phyloP scores from a whole-genome alignment of 345 rosid species.

The Sonneratia caseolaris region DNA sequence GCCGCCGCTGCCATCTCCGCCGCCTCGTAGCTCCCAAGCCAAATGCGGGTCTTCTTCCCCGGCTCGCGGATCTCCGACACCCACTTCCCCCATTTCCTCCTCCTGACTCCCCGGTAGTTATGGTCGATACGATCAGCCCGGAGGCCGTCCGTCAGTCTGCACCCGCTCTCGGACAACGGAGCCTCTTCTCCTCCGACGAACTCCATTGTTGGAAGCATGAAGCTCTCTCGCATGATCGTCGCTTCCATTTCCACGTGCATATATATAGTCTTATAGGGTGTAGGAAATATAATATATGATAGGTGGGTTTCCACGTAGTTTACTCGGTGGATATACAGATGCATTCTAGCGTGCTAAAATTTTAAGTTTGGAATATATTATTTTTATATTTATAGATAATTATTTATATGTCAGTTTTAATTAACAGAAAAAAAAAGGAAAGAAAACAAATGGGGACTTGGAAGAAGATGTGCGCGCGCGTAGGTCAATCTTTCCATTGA shows the following conservation, averaged over 20 bases:
- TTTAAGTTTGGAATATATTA: background rate
- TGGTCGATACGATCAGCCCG: background rate
- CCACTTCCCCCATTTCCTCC: constrained; percentile 96
- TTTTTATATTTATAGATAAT: background rate
- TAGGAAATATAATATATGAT: no score
- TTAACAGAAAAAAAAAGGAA: no score
- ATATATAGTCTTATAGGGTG: background rate
- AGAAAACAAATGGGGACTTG: no score
- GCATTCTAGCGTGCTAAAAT: background rate
- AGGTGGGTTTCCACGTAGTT: constrained; percentile 38
- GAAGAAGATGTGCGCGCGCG: no score
- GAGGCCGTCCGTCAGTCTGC: background rate
- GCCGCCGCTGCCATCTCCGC: constrained; percentile 96
- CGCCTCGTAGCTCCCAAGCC: constrained; percentile 83
- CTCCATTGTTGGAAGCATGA: background rate
- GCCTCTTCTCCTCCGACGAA: background rate
- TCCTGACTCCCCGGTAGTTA: constrained; percentile 59
- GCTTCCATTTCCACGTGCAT: background rate
- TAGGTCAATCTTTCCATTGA: no score
- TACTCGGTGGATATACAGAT: constrained; percentile 8
- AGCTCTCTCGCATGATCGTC: background rate
- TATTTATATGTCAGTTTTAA: no score
- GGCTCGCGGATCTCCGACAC: constrained; percentile 91
- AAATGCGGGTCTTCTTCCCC: constrained; percentile 66
- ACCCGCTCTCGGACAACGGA: background rate